Evolutionary conservation across 1,139 yeast species (phyloP), one percentile per base, ranked within the genome.

Genomic region (Geotrichum bryndzae): DNA sequence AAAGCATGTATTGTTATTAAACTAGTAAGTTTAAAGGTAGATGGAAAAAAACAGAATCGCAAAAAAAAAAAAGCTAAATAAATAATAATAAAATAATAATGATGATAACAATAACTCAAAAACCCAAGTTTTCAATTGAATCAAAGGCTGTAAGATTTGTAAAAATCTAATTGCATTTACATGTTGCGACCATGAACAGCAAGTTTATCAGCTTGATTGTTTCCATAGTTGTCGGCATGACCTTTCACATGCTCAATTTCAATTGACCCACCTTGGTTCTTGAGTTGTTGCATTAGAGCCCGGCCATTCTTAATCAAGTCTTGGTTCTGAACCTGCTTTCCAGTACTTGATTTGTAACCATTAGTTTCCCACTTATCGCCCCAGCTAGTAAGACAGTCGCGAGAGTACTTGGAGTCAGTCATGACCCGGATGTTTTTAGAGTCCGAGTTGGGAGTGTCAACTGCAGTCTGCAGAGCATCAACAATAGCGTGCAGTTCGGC

Each of bases 401-500:
- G 77, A 1, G 86, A 71, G 68, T 85, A 87, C 65, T 75, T 71
- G 0, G 91, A 86, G 70, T 88, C 94, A 0, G 90, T 80, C 57
- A 72, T 65, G 22, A 85, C 79, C 10, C 63, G 23, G 11, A 58
- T 27, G 15, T 52, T 41, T 3, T 23, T 22, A 5, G 29, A 15
- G 11, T 35, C 23, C 31, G 10, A 15, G 50, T 57, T 54, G n/a
- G 53, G 22, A 38, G 55, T 53, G 15, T 15, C 33, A 15, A 41
- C 15, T 2, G 29, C 53, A 25, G 22, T 33, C 4, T 35, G 13
- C 59, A 87, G 72, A 0, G 95, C 95, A 55, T 79, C 79, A 6
- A 75, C 71, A 29, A 88, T 78, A 0, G 96, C 97, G 23, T 76
- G 72, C 25, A 91, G 78, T 72, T 92, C 97, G 1, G 96, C 96